Base-by-base conservation (phyloP, 192 early-diverging fungal species). In the Glomus cerebriforme region DNA sequence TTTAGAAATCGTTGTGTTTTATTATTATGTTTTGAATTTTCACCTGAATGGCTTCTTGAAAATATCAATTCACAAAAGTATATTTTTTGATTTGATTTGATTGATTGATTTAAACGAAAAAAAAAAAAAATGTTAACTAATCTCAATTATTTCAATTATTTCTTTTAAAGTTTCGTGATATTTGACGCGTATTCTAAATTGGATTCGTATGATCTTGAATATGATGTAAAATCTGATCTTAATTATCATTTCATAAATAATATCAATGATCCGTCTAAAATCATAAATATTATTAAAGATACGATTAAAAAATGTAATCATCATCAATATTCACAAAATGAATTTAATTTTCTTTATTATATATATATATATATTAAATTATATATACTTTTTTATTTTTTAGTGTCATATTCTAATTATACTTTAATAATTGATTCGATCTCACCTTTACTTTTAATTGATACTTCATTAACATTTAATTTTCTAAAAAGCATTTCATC, bases 231-330 rank as follows among this genome's bases (percentile, higher is more conserved):
- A 7, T 22, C 7, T 8, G 17, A 49, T 72, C 9, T 24, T 19
- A 59, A 73, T 32, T 31, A 29, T 45, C 13, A 73, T n/a, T 24
- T 59, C 26, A 32, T 73, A 31, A 59, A 73, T 10, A 73, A 31
- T 59, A 10, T 73, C 5, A 32, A 68, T 9, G 32, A 68, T 68
- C n/a, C 26, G 9, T 63, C 26, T 0, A 8, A 29, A 26, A 66
- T 75, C 13, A 75, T n/a, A 75, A 75, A 59, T 65, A 75, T 64
- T 3, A 22, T 65, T 22, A 75, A 75, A 75, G 62, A 75, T n/a
- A 24, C 34, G 3, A n/a, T 65, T 19, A 13, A 26, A 22, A 75
- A 65, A 66, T 19, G 58, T 65, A 58, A 31, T 26, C 9, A 7
- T 29, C 9, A 32, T 45, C 7, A n/a, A n/a, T 73, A 31, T 1